Evolutionary conservation across 2,329 filamentous ascomycete species (phyloP).

Genomic region (Ceratocystis colombiana): DNA sequence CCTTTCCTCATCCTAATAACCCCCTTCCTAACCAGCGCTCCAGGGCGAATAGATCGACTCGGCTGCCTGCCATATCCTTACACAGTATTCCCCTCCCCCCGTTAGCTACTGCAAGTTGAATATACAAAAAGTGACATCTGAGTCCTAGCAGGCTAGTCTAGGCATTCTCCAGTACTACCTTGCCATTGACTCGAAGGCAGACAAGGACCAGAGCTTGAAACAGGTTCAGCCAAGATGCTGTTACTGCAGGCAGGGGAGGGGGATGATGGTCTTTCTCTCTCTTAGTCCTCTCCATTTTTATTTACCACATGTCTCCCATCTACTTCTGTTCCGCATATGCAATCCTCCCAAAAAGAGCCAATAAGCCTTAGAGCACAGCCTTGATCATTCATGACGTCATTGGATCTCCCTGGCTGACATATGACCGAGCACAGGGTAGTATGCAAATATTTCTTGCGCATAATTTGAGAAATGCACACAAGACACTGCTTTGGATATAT

Average conservation of each 20-base stretch:
- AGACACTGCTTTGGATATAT: not conserved
- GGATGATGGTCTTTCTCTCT: too few species aligned
- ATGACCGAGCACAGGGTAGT: not conserved
- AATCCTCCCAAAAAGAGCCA: not conserved
- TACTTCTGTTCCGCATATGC: not conserved
- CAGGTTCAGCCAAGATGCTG: too few species aligned
- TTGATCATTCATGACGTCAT: not conserved
- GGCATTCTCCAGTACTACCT: not conserved
- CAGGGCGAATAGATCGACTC: not conserved
- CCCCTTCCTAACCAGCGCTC: not conserved
- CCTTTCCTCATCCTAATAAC: too few species aligned
- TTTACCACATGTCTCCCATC: not conserved
- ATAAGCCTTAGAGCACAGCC: not conserved
- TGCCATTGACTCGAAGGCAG: too few species aligned
- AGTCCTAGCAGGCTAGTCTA: not conserved
- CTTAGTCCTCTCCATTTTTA: not conserved
- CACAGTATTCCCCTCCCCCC: not conserved
- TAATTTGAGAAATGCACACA: not conserved
- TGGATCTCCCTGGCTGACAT: not conserved
- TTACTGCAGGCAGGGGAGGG: too few species aligned
- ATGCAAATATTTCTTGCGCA: not conserved
- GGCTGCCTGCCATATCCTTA: not conserved
- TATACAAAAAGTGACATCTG: not conserved
- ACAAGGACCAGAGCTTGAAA: too few species aligned
- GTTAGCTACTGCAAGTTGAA: not conserved